Evolutionary conservation across 805 yeast species (phyloP).

Genomic region (Lachancea kluyveri): DNA sequence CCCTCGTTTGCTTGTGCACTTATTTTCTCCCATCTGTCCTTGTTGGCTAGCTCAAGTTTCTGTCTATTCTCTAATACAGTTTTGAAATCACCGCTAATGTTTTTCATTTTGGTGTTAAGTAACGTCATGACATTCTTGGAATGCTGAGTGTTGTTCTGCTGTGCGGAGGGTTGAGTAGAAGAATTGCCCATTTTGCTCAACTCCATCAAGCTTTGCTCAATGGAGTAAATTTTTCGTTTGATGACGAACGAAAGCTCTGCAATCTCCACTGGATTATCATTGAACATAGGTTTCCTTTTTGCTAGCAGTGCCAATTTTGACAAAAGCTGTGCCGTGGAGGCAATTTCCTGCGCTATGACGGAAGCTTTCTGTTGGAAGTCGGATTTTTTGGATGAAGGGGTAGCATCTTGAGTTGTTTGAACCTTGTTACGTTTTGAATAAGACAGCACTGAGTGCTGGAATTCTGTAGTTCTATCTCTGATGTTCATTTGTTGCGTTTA

Average conservation of each 20-base stretch:
- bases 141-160: conserved; percentile 63
- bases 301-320: conserved; percentile 79
- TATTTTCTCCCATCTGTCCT: conserved; percentile 78
- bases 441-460: conserved; percentile 82
- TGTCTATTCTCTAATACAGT: conserved; percentile 86
- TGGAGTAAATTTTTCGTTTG: conserved; percentile 39
- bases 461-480: conserved; percentile 87
- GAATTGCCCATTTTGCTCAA: conserved; percentile 42
- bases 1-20: conserved; percentile 30
- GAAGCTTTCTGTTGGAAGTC: conserved; percentile 72
- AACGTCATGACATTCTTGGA: conserved; percentile 82
- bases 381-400: conserved; percentile 36
- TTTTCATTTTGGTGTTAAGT: conserved; percentile 83
- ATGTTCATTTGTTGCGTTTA: too few relatives aligned
- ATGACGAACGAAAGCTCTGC: conserved; percentile 82
- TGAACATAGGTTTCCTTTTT: conserved; percentile 82
- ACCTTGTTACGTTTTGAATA: conserved; percentile 55
- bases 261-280: conserved; percentile 90
- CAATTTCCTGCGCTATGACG: conserved; percentile 80
- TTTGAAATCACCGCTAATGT: conserved; percentile 87
- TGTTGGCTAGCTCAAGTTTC: conserved; percentile 70
- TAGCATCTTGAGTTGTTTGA: conserved; percentile 2
- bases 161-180: conserved; percentile 36
- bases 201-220: conserved; percentile 79
- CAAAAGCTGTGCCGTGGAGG: conserved; percentile 74